phyloP scores from a whole-genome alignment of 192 early-diverging fungal genomes.

The Lobosporangium transversale region DNA sequence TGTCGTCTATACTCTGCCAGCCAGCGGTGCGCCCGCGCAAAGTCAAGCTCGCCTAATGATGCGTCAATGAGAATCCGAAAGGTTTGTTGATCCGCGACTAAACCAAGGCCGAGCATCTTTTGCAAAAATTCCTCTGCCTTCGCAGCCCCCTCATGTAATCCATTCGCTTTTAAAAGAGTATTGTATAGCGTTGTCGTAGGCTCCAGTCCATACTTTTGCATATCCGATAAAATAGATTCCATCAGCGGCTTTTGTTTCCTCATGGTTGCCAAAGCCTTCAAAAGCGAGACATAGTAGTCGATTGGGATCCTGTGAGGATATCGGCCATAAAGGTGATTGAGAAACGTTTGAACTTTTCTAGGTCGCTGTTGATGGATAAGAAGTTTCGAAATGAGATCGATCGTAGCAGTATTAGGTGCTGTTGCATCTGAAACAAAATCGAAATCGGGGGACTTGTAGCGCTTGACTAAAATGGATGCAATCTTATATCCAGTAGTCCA shows the following conservation, averaged over 20 bases:
- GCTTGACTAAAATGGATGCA: constrained; percentile 1
- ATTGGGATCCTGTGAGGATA: constrained; percentile 24
- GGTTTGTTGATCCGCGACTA: constrained; percentile 21
- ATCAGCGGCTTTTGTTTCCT: constrained; percentile 1
- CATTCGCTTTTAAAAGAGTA: constrained; percentile 18
- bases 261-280: constrained; percentile 1
- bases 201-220: constrained; percentile 14
- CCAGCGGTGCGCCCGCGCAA: constrained; percentile 21
- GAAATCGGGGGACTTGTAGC: constrained; percentile 22
- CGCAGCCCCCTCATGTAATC: background rate
- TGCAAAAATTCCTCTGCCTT: constrained; percentile 5
- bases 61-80: constrained; percentile 21
- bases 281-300: constrained; percentile 10
- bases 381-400: constrained; percentile 5
- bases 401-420: constrained; percentile 26
- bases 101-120: constrained; percentile 10
- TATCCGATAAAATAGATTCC: constrained; percentile 1
- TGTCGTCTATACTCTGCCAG: constrained; percentile 29
- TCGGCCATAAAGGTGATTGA: constrained; percentile 1
- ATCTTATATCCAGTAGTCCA: constrained; percentile 19
- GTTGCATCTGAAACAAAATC: constrained; percentile 1
- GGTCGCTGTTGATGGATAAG: background rate
- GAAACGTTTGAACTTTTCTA: background rate
- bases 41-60: constrained; percentile 12
- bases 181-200: constrained; percentile 28